Conservation (phyloP, 768 basidiomycete species). For the Suillus tomentosus region DNA sequence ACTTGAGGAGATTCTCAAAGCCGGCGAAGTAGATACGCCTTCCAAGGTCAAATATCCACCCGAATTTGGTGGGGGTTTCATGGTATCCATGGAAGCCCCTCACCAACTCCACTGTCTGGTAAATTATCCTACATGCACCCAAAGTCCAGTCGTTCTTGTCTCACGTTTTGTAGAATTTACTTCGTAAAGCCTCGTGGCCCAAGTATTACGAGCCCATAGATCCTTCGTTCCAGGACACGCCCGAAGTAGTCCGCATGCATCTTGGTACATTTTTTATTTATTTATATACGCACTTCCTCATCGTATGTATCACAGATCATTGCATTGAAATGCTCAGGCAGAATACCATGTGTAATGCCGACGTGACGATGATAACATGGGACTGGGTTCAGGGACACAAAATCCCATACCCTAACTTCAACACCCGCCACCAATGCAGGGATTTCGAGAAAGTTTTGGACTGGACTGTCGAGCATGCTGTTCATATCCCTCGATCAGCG, state of each 20-base stretch:
- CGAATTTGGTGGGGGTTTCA: constrained; percentile 15
- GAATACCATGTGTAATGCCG: constrained; percentile 17
- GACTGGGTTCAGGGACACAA: constrained; percentile 11
- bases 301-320: neutral
- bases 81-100: constrained; percentile 13
- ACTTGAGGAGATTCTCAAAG: constrained; percentile 10
- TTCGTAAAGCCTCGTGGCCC: constrained; percentile 15
- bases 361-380: constrained; percentile 16
- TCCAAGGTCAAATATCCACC: constrained; percentile 13
- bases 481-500: constrained; percentile 3
- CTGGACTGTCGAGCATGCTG: neutral
- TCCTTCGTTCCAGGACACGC: constrained; percentile 8
- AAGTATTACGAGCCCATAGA: constrained; percentile 12
- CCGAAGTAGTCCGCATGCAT: constrained; percentile 10
- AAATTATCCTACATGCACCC: neutral
- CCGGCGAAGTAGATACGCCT: constrained; percentile 8
- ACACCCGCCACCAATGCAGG: constrained; percentile 5
- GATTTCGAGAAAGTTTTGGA: constrained; percentile 8
- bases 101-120: constrained; percentile 19
- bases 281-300: neutral
- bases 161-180: constrained; percentile 11
- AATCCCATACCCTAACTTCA: neutral
- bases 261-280: constrained; percentile 6
- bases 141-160: neutral
- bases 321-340: constrained; percentile 16